These are phyloP conservation scores for Pycnococcus provasolii DNA, from an alignment of 139 green algal species.

Conservation along the genomic window DNA sequence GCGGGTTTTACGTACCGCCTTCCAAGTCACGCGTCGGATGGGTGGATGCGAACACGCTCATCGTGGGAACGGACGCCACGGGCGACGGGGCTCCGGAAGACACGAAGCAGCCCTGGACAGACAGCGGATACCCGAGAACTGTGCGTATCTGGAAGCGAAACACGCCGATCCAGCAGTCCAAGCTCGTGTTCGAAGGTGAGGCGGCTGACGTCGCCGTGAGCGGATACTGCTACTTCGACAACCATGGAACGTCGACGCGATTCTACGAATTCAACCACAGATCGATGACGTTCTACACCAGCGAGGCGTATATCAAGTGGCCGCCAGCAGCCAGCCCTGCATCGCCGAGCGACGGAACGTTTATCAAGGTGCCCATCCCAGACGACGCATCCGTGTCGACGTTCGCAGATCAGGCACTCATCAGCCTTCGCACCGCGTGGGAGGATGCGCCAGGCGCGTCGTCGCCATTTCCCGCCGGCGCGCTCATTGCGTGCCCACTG, in stretches of 20 bases:
- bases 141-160: neutral
- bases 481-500: neutral
- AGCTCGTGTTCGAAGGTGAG: neutral
- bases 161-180: neutral
- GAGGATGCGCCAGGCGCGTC: neutral
- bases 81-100: neutral
- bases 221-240: conserved; percentile 1
- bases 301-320: neutral
- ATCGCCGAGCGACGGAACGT: neutral
- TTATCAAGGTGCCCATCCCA: neutral
- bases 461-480: neutral
- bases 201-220: neutral
- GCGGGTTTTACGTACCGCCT: neutral
- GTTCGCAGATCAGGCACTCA: conserved; percentile 2
- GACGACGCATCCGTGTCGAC: neutral
- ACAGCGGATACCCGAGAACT: neutral
- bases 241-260: neutral
- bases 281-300: neutral
- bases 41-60: neutral
- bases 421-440: neutral
- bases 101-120: neutral
- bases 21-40: conserved; percentile 3
- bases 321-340: neutral
- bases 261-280: neutral
- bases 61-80: neutral